Evolutionary conservation across 371 early-diverging fungal genomes (phyloP).

Genomic region (Rhizopus sp.): DNA sequence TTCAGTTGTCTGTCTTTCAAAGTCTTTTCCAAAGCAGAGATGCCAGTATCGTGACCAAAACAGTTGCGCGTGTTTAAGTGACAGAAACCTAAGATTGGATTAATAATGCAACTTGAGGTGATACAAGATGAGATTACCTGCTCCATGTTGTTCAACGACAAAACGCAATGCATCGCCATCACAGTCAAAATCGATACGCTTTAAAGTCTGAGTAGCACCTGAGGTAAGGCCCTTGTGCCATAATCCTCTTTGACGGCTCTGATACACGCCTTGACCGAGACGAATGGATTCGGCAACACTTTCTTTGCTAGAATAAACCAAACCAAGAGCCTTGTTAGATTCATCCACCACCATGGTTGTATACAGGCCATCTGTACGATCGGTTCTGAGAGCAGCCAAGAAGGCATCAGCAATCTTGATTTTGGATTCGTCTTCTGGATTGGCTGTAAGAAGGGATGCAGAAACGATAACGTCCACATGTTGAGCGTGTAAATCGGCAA

Average conservation of each 20-base stretch:
- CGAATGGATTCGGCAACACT: conserved; percentile 84
- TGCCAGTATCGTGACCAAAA: conserved; percentile 81
- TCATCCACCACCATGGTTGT: conserved; percentile 94
- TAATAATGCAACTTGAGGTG: not conserved
- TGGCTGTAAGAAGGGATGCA: conserved; percentile 37
- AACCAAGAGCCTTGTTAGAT: conserved; percentile 83
- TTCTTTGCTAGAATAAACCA: conserved; percentile 87
- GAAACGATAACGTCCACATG: conserved; percentile 46
- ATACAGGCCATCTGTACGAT: conserved; percentile 88
- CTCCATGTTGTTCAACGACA: conserved; percentile 85
- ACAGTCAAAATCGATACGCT: conserved; percentile 83
- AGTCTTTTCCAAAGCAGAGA: conserved; percentile 71
- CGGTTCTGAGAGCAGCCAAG: conserved; percentile 67
- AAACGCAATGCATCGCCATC: conserved; percentile 90
- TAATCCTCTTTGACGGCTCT: conserved; percentile 86
- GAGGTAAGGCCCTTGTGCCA: conserved; percentile 97
- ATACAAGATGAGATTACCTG: conserved; percentile 53
- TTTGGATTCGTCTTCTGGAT: conserved; percentile 18
- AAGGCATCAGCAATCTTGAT: conserved; percentile 74
- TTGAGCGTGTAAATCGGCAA: conserved; percentile 38
- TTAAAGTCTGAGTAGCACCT: conserved; percentile 87
- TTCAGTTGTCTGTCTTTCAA: conserved; percentile 65
- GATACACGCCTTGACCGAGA: conserved; percentile 87
- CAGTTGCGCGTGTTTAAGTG: conserved; percentile 91
- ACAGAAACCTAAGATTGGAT: conserved; percentile 78